These are phyloP conservation scores for Lumnitzera racemosa DNA, from an alignment of 345 rosid species.

Conservation along the genomic window DNA sequence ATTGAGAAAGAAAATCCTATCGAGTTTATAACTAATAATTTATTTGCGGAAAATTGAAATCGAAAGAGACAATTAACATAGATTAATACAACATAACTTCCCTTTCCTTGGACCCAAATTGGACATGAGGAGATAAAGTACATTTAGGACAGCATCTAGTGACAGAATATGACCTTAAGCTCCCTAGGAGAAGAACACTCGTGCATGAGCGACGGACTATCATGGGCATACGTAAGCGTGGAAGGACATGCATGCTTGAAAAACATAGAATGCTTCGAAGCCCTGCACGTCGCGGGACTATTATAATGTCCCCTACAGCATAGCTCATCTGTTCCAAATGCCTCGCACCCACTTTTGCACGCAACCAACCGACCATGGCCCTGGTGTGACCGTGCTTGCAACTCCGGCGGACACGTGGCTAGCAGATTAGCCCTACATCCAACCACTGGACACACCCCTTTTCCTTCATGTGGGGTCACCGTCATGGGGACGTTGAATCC, in stretches of 20 bases:
- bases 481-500: slow-evolving; percentile 91
- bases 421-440: slow-evolving; percentile 69
- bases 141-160: slow-evolving; percentile 15
- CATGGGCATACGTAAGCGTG: slow-evolving; percentile 81
- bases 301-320: slow-evolving; percentile 81
- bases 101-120: too few species aligned
- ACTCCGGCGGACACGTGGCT: slow-evolving; percentile 48
- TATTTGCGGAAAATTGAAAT: too few species aligned
- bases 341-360: slow-evolving; percentile 90
- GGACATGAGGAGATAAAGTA: too few species aligned
- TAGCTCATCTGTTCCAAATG: slow-evolving; percentile 71
- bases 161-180: slow-evolving; percentile 96
- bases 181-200: slow-evolving; percentile 83
- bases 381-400: slow-evolving; percentile 33
- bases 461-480: slow-evolving; percentile 91
- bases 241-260: slow-evolving; percentile 89
- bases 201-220: slow-evolving; percentile 77
- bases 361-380: slow-evolving; percentile 65
- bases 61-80: too few species aligned
- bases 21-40: too few species aligned
- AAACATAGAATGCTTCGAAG: slow-evolving; percentile 61
- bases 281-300: slow-evolving; percentile 61
- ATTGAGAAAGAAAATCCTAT: too few species aligned
- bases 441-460: slow-evolving; percentile 78
- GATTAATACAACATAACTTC: too few species aligned